Conservation (phyloP, 2,329 filamentous ascomycete genomes). For the Byssochlamys sp. region DNA sequence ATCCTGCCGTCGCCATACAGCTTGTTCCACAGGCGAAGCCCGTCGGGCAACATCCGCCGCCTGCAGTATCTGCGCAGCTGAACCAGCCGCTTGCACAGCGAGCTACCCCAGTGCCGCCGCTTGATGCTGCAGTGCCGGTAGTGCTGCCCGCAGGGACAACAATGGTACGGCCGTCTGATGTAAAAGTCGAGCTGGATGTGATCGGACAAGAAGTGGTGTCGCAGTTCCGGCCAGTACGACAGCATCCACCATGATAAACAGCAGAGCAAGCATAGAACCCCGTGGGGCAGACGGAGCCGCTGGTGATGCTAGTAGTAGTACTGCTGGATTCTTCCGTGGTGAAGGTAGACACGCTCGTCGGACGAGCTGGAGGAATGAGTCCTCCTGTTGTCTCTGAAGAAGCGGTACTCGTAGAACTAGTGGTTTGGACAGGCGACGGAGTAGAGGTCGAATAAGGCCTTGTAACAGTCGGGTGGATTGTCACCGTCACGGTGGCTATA, state of each 20-base stretch:
- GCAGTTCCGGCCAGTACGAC: conserved; percentile 77
- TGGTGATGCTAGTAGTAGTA: conserved; percentile 16
- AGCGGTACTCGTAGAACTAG: conserved; percentile 30
- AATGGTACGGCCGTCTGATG: conserved; percentile 58
- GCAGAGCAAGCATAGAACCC: conserved; percentile 89
- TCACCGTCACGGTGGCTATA: conserved; percentile 28
- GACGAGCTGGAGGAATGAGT: conserved; percentile 28
- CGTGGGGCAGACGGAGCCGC: conserved; percentile 58
- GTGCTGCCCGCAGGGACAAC: conserved; percentile 49
- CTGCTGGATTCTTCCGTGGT: conserved; percentile 28
- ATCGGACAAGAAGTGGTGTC: conserved; percentile 67
- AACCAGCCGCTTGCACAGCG: conserved; percentile 73
- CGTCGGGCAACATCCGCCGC: conserved; percentile 73
- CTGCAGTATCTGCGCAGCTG: conserved; percentile 53
- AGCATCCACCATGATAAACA: conserved; percentile 72
- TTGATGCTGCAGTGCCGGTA: conserved; percentile 20
- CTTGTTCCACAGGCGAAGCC: conserved; percentile 67
- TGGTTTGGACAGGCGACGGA: conserved; percentile 29
- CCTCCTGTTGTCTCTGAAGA: conserved; percentile 22
- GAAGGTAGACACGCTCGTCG: conserved; percentile 26
- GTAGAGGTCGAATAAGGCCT: conserved; percentile 15
- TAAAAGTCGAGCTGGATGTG: conserved; percentile 57
- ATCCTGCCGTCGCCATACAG: conserved; percentile 51
- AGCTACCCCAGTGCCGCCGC: conserved; percentile 17
- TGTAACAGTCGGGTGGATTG: conserved; percentile 21